These are phyloP conservation scores for Juncus inflexus DNA, from an alignment of 176 grass and related monocot species.

Conservation along the genomic window DNA sequence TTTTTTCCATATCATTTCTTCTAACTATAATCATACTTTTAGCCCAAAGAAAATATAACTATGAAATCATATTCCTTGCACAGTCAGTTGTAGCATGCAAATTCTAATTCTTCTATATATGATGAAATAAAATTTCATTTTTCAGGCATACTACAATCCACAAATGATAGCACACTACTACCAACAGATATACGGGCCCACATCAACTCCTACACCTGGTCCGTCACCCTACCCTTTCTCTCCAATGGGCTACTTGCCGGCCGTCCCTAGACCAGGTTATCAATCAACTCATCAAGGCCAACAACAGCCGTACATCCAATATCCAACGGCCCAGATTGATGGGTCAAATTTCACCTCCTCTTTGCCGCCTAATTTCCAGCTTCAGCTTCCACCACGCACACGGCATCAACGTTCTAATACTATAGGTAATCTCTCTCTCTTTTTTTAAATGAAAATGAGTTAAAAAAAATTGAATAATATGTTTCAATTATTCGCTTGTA, in stretches of 20 bases:
- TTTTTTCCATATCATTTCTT: too few relatives aligned
- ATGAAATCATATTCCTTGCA: too few relatives aligned
- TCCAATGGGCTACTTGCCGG: slow-evolving; percentile 43
- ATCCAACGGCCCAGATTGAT: slow-evolving; percentile 33
- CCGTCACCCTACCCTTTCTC: slow-evolving; percentile 40
- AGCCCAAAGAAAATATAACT: too few relatives aligned
- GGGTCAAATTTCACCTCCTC: slow-evolving; percentile 43
- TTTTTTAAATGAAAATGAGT: too few relatives aligned
- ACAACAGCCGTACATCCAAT: slow-evolving; percentile 39
- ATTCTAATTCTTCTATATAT: too few relatives aligned
- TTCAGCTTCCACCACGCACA: slow-evolving; percentile 63
- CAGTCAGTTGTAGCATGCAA: too few relatives aligned
- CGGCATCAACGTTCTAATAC: slow-evolving; percentile 35
- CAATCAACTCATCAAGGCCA: slow-evolving; percentile 35
- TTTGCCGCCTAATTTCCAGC: slow-evolving; percentile 53
- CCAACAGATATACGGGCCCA: slow-evolving; percentile 52
- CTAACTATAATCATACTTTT: too few relatives aligned
- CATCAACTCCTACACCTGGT: slow-evolving; percentile 40
- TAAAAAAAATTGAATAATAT: too few relatives aligned
- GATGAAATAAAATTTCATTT: not conserved
- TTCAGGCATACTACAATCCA: slow-evolving; percentile 63
- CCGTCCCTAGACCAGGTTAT: slow-evolving; percentile 41
- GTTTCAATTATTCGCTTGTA: too few relatives aligned
- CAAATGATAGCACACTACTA: slow-evolving; percentile 68
- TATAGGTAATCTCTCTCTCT: slow-evolving; percentile 30